Percentiles rank a stretch among this genome's conserved stretches.
phyloP scores from a whole-genome alignment of 768 basidiomycete species.

The Tylopilus sp. region DNA sequence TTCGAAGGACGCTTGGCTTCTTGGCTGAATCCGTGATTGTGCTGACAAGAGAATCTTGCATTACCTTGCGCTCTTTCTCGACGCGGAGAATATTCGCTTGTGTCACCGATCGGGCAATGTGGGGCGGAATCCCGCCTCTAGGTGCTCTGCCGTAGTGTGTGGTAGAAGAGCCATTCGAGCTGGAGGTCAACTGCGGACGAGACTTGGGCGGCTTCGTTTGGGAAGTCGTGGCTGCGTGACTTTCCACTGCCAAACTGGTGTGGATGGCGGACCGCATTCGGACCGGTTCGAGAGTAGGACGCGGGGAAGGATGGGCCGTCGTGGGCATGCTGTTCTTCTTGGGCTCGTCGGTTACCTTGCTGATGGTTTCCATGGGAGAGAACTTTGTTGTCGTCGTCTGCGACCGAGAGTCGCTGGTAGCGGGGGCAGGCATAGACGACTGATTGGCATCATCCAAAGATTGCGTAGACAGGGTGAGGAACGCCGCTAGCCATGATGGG shows the following conservation, averaged over 20 bases:
- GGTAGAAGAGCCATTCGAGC: background rate
- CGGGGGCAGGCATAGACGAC: background rate
- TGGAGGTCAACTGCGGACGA: background rate
- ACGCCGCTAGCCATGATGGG: conserved; percentile 7
- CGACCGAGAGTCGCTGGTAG: background rate
- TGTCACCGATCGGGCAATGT: conserved; percentile 30
- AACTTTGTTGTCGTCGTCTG: background rate
- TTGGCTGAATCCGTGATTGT: conserved; percentile 2
- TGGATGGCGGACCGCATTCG: background rate
- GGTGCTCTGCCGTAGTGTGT: conserved; percentile 19
- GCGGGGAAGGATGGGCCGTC: background rate
- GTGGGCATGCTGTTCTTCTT: background rate
- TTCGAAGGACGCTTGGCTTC: conserved; percentile 29
- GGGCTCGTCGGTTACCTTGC: background rate
- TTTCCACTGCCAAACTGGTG: background rate
- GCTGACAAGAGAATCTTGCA: conserved; percentile 11
- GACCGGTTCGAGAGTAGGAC: conserved; percentile 1
- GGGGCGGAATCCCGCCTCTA: conserved; percentile 30
- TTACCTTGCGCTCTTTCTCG: conserved; percentile 24
- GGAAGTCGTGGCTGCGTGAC: background rate
- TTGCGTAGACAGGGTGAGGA: background rate
- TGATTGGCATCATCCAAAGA: background rate
- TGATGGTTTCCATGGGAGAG: background rate
- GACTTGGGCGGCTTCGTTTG: conserved; percentile 3
- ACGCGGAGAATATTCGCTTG: conserved; percentile 23